phyloP scores from a whole-genome alignment of 1,284 basidiomycete species.

The Cryptococcus sp. region DNA sequence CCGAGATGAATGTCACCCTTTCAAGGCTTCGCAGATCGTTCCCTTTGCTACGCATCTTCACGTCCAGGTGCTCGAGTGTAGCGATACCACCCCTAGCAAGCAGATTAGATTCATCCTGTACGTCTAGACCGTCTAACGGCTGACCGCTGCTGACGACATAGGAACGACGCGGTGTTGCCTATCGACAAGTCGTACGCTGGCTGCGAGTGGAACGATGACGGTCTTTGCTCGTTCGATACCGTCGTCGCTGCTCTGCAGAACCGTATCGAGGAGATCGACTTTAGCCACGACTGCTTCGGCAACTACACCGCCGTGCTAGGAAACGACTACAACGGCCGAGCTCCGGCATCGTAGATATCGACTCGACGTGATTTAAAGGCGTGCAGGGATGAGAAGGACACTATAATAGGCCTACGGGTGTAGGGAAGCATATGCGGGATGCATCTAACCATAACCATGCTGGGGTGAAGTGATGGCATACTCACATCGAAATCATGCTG shows the following conservation, averaged over 20 bases:
- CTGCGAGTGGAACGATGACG: constrained; percentile 62
- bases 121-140: constrained; percentile 2
- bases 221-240: constrained; percentile 69
- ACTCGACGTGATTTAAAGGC: too few relatives aligned
- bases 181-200: constrained; percentile 64
- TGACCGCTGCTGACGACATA: constrained; percentile 15
- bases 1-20: constrained; percentile 42
- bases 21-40: constrained; percentile 61
- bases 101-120: constrained; percentile 44
- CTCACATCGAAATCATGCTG: too few relatives aligned
- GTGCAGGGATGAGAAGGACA: too few relatives aligned
- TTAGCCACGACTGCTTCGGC: constrained; percentile 66
- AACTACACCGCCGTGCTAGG: constrained; percentile 53
- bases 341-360: neutral
- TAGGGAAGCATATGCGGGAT: too few relatives aligned
- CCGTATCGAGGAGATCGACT: constrained; percentile 64
- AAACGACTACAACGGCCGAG: neutral
- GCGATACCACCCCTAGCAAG: constrained; percentile 27
- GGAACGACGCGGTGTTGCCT: constrained; percentile 84
- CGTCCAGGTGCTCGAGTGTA: constrained; percentile 39
- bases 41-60: constrained; percentile 60
- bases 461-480: too few relatives aligned
- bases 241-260: constrained; percentile 68
- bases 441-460: too few relatives aligned
- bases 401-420: too few relatives aligned